phyloP scores from a whole-genome alignment of 768 basidiomycete genomes.

The Boletus tomentosulus region DNA sequence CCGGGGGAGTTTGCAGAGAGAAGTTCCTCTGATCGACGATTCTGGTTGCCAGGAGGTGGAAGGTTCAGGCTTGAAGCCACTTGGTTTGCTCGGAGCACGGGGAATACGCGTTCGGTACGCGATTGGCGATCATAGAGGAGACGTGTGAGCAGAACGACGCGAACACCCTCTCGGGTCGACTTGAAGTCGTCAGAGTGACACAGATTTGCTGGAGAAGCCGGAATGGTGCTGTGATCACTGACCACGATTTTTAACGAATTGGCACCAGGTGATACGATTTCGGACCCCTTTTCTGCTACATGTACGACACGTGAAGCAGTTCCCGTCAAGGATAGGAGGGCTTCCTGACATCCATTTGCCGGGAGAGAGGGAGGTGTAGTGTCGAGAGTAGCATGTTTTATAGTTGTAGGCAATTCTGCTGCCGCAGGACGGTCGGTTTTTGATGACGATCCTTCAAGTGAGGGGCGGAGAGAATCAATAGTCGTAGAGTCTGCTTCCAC shows the following conservation, averaged over 20 bases:
- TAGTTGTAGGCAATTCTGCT: constrained; percentile 4
- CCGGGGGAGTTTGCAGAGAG: constrained; percentile 33
- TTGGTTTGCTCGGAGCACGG: constrained; percentile 59
- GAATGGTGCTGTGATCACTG: constrained; percentile 23
- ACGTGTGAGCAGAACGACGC: constrained; percentile 58
- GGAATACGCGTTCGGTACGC: constrained; percentile 57
- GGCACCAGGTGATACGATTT: constrained; percentile 1
- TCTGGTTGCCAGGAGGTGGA: constrained; percentile 32
- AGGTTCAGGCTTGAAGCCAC: constrained; percentile 35
- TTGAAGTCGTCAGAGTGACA: constrained; percentile 25
- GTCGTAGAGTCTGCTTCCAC: constrained; percentile 10
- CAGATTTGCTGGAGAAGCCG: constrained; percentile 7
- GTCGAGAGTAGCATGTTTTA: constrained; percentile 9
- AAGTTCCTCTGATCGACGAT: constrained; percentile 49
- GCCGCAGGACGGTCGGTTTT: constrained; percentile 4
- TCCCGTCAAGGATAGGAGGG: constrained; percentile 10
- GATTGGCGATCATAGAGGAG: constrained; percentile 57
- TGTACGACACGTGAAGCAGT: constrained; percentile 11
- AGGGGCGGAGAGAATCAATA: constrained; percentile 2
- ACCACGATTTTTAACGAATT: constrained; percentile 26
- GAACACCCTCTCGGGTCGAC: constrained; percentile 56
- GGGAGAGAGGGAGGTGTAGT: constrained; percentile 6
- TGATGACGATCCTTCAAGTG: constrained; percentile 4
- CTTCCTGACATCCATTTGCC: constrained; percentile 3
- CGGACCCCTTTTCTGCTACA: constrained; percentile 12